phyloP scores from a whole-genome alignment of 257 asterid genomes.

The Nicotiana undulata region DNA sequence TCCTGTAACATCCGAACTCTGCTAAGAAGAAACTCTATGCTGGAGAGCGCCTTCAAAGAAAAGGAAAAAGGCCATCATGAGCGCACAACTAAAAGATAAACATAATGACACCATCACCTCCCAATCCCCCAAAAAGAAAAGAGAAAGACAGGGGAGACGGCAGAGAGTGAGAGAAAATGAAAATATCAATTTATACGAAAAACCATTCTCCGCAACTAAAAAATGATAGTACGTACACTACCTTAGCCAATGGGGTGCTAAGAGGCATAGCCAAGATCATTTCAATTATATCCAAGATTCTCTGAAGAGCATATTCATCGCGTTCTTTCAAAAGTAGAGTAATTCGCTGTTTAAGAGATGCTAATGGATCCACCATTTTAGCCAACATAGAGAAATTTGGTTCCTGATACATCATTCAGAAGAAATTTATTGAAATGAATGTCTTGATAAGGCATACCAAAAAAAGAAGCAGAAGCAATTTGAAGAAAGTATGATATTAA shows the following conservation, averaged over 20 bases:
- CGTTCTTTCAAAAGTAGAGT: conserved; percentile 45
- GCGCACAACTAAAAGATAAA: not conserved
- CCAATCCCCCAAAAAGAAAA: not conserved
- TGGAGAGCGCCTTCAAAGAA: conserved; percentile 57
- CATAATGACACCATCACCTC: not conserved
- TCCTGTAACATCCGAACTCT: conserved; percentile 49
- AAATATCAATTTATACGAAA: not conserved
- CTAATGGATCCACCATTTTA: conserved; percentile 72
- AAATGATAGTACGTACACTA: not conserved
- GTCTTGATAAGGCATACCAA: not conserved
- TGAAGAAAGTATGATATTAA: not conserved
- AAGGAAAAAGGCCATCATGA: conserved; percentile 11
- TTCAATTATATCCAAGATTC: conserved; percentile 57
- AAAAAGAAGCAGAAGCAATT: not conserved
- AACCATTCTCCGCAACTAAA: not conserved
- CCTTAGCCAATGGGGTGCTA: conserved; percentile 83
- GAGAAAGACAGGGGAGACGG: not conserved
- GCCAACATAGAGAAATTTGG: conserved; percentile 61
- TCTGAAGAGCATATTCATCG: conserved; percentile 64
- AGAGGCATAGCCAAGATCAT: conserved; percentile 80
- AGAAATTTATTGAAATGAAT: not conserved
- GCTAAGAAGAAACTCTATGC: conserved; percentile 69
- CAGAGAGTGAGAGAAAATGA: not conserved
- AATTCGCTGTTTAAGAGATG: conserved; percentile 46
- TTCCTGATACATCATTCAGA: conserved; percentile 29